Percentiles rank a stretch among this genome's conserved stretches.
Evolutionary conservation across 306 rosid genomes (phyloP).

Genomic region (cucumber (Cucumis sativus)): Cucumber_9930_V3 NC_026661.2:21100001-21100500

Average conservation of each 20-base stretch:
- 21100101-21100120: background rate
- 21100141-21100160: background rate
- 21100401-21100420: no score
- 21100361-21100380: no score
- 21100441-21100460: no score
- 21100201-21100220: conserved; percentile 7
- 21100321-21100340: no score
- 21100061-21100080: background rate
- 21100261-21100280: no score
- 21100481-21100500: no score
- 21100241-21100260: background rate
- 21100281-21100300: no score
- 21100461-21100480: no score
- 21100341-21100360: background rate
- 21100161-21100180: conserved; percentile 6
- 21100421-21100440: no score
- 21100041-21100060: background rate
- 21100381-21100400: no score
- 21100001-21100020: conserved; percentile 33
- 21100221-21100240: background rate
- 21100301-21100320: no score
- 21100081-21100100: background rate
- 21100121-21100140: background rate
- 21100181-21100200: conserved; percentile 4
- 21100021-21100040: background rate